These are phyloP conservation scores for Chionographis japonica DNA, from an alignment of 106 monocot genomes.

Conservation along the genomic window DNA sequence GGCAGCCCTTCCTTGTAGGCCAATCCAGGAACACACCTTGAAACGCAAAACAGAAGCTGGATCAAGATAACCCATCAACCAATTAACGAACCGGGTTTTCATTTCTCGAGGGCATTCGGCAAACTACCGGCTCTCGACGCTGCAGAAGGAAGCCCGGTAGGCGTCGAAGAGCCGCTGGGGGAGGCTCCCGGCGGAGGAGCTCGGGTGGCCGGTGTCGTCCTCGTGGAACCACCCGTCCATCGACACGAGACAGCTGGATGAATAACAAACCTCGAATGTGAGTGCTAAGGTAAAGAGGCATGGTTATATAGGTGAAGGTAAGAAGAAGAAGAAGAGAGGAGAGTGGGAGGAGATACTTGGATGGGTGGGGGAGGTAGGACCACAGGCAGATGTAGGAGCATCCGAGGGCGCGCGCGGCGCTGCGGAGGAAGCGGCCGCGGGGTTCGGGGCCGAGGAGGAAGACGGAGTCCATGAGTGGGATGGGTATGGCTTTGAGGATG, in stretches of 20 bases:
- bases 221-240: slow-evolving; percentile 49
- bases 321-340: neutral
- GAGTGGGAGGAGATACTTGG: slow-evolving; percentile 23
- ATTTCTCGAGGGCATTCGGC: too few species aligned
- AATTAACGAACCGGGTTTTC: neutral
- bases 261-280: neutral
- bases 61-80: neutral
- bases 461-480: slow-evolving; percentile 41
- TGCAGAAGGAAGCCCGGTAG: slow-evolving; percentile 35
- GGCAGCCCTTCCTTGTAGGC: slow-evolving; percentile 34
- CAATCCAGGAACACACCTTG: slow-evolving; percentile 59
- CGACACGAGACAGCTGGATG: slow-evolving; percentile 34
- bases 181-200: slow-evolving; percentile 11
- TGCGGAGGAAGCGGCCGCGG: slow-evolving; percentile 36
- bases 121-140: slow-evolving; percentile 35
- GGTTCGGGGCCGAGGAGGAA: slow-evolving; percentile 37
- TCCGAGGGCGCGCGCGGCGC: slow-evolving; percentile 16
- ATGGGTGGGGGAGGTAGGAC: slow-evolving; percentile 44
- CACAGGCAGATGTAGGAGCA: slow-evolving; percentile 70
- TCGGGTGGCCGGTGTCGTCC: slow-evolving; percentile 11
- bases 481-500: neutral
- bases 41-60: neutral
- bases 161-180: slow-evolving; percentile 35
- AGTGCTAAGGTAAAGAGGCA: neutral
- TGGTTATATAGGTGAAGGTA: neutral